These are phyloP conservation scores for Pyrus pyrifolia DNA, from an alignment of 306 rosid genomes.

Conservation along the genomic window DNA sequence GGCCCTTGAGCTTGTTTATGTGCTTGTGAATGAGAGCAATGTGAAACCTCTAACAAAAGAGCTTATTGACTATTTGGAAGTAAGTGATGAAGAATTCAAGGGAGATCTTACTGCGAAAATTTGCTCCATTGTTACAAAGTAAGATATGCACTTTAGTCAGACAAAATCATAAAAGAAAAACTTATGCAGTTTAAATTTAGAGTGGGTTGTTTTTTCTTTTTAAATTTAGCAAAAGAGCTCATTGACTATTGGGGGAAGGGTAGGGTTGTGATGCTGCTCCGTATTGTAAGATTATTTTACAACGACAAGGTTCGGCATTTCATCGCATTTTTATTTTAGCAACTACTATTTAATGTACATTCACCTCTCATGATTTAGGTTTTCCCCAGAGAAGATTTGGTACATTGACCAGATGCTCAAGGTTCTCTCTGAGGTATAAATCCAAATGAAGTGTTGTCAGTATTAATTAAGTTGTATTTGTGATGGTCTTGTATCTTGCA, in stretches of 20 bases:
- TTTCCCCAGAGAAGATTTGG: constrained; percentile 96
- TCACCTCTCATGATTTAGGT: constrained; percentile 53
- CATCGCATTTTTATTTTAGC: not conserved
- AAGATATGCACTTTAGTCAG: constrained; percentile 26
- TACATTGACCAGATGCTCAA: constrained; percentile 96
- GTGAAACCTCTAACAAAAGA: constrained; percentile 88
- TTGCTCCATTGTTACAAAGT: constrained; percentile 90
- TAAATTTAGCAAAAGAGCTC: not conserved
- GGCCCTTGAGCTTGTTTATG: constrained; percentile 94
- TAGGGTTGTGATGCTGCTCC: not conserved
- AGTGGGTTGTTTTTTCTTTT: not conserved
- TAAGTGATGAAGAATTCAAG: constrained; percentile 82
- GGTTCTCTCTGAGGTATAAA: constrained; percentile 96
- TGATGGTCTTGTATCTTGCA: not conserved
- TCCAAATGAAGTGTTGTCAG: constrained; percentile 18
- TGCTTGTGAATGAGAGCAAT: constrained; percentile 78
- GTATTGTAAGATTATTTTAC: not conserved
- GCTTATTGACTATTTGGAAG: constrained; percentile 81
- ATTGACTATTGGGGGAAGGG: not conserved
- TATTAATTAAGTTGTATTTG: not conserved
- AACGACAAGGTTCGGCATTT: not conserved
- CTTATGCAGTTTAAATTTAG: not conserved
- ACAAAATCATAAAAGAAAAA: not conserved
- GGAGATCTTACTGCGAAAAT: constrained; percentile 88
- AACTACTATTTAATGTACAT: constrained; percentile 22